Evolutionary conservation across 768 basidiomycete species (phyloP), one percentile per base, ranked within the genome.

Genomic region (Xerocomellus dryophilus): DNA sequence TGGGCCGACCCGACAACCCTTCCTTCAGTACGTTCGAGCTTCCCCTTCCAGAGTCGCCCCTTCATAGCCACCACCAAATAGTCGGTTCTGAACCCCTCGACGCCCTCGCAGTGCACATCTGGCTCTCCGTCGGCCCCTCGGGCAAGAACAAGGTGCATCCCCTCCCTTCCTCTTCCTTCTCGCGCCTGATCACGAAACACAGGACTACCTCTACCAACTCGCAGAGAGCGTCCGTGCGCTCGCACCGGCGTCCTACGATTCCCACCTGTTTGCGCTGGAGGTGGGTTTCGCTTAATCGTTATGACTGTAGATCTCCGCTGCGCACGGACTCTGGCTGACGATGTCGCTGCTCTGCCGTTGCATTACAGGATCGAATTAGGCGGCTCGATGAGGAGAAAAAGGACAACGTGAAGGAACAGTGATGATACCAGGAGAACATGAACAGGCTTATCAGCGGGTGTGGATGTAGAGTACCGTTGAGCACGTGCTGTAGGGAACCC

Each of bases 181-280:
- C 44, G 5, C 7, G 29, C 12, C 31, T 21, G 2, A 38, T n/a
- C 35, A 2, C 3, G 15, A 20, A 31, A 23, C 3, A 23, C 56
- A 95, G 92, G 93, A 97, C 34, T 98, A 98, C 64, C 74, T 97
- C 3, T 96, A 86, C 65, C 76, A 81, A 11, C 83, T 98, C 1
- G 85, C 84, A 0, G 76, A 81, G 17, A 81, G 90, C 0, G 81
- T 98, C 0, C 78, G 84, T n/a, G 69, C 80, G 12, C 81, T 98
- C 2, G 85, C 87, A 0, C 87, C 88, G 0, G 76, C 82, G 31
- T 88, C 89, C 1, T 72, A 81, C 51, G 92, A 94, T 59, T 83
- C 84, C 0, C 86, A 94, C 74, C 68, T 94, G 12, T 84, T 78
- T 53, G 82, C 86, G 2, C 78, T 94, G 1, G 92, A 93, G 79